These are phyloP conservation scores for Scheffersomyces ergatensis DNA, from an alignment of 805 yeast genomes.

Conservation along the genomic window DNA sequence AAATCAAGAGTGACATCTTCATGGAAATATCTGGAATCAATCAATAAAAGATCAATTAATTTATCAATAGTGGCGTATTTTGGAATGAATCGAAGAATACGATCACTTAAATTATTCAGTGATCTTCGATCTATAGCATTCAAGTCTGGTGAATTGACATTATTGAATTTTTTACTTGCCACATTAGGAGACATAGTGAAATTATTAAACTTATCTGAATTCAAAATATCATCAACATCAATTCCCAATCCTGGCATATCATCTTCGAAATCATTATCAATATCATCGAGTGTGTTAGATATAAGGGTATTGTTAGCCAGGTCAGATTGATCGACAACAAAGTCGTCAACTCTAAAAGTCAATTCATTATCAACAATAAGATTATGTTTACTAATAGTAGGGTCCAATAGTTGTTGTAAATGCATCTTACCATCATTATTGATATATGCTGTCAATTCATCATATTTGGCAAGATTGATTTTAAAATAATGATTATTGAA, in stretches of 20 bases:
- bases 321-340: constrained; percentile 21
- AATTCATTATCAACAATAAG: constrained; percentile 29
- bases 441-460: constrained; percentile 18
- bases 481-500: constrained; percentile 36
- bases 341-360: constrained; percentile 35
- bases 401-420: constrained; percentile 11
- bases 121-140: background rate
- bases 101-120: background rate
- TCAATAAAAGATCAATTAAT: constrained; percentile 74
- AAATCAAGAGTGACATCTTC: constrained; percentile 31
- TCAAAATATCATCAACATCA: constrained; percentile 42
- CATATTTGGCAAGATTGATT: constrained; percentile 32
- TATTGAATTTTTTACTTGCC: constrained; percentile 6
- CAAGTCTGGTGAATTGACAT: constrained; percentile 14
- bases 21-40: constrained; percentile 62
- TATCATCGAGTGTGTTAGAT: constrained; percentile 21
- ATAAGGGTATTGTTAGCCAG: constrained; percentile 3
- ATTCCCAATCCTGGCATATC: constrained; percentile 42
- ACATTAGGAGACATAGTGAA: constrained; percentile 14
- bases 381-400: constrained; percentile 18
- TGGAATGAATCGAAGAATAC: constrained; percentile 25
- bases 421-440: background rate
- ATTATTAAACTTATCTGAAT: constrained; percentile 36
- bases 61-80: constrained; percentile 65
- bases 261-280: constrained; percentile 29